These are phyloP conservation scores for Ramalina intermedia DNA, from an alignment of 495 filamentous ascomycete species.

Conservation along the genomic window DNA sequence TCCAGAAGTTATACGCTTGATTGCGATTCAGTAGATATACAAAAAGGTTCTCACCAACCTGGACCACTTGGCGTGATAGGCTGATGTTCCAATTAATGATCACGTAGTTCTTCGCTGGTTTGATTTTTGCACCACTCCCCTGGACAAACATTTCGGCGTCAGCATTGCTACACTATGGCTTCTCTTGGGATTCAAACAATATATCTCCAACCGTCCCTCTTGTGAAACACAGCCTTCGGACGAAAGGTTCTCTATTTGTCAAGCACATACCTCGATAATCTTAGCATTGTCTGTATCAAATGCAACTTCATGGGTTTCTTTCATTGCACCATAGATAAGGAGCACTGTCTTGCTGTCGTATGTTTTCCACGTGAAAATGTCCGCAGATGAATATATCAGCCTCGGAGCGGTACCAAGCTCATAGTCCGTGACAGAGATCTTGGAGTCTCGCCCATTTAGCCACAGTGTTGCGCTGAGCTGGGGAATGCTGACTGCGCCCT, in stretches of 20 bases:
- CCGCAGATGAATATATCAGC: constrained; percentile 54
- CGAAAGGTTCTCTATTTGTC: no score
- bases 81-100: constrained; percentile 44
- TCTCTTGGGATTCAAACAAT: no score
- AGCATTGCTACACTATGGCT: no score
- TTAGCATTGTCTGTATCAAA: no score
- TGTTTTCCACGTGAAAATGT: constrained; percentile 59
- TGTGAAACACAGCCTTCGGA: no score
- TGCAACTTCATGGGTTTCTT: constrained; percentile 51
- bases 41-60: constrained; percentile 36
- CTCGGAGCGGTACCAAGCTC: constrained; percentile 46
- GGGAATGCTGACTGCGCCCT: constrained; percentile 46
- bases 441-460: constrained; percentile 59
- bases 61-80: constrained; percentile 35
- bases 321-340: constrained; percentile 55
- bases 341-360: constrained; percentile 45
- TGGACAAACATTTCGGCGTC: no score
- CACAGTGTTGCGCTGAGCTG: constrained; percentile 46
- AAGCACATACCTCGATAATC: no score
- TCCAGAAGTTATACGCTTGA: constrained; percentile 65
- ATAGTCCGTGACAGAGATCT: constrained; percentile 63
- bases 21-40: constrained; percentile 53
- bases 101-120: constrained; percentile 26
- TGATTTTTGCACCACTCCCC: constrained; percentile 26
- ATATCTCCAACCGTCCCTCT: no score